Conservation (phyloP, 257 asterid genomes). For the Nicotiana benthamiana region DNA sequence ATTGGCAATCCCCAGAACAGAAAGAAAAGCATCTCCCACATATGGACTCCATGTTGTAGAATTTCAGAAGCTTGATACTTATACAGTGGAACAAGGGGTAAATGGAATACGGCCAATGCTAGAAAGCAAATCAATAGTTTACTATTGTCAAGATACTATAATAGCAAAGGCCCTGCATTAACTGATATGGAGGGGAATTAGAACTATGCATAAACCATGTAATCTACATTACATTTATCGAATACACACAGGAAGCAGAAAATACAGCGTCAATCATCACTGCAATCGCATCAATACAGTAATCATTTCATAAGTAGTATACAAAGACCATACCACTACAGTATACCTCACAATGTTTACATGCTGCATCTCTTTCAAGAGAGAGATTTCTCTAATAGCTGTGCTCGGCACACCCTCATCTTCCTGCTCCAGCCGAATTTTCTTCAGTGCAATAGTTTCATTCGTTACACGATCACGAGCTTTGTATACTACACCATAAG, state of each 20-base stretch:
- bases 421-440: constrained; percentile 94
- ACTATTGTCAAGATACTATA: background rate
- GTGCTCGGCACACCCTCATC: constrained; percentile 99
- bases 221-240: background rate
- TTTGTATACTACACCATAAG: constrained; percentile 96
- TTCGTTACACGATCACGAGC: constrained; percentile 83
- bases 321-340: background rate
- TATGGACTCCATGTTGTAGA: background rate
- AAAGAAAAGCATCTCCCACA: background rate
- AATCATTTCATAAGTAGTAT: background rate
- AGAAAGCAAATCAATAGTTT: background rate
- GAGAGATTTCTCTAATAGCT: constrained; percentile 91
- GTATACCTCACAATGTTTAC: constrained; percentile 76
- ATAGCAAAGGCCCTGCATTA: background rate
- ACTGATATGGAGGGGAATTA: background rate
- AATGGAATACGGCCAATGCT: background rate
- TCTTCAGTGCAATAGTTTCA: constrained; percentile 90
- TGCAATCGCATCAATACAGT: background rate
- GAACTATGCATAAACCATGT: background rate
- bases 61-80: background rate
- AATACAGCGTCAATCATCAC: background rate
- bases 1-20: background rate
- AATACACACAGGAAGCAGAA: background rate
- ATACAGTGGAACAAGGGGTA: background rate
- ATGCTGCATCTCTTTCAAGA: constrained; percentile 95